A percentile compares a stretch with the other conserved stretches of the same genome.
phyloP scores from a whole-genome alignment of 2,329 filamentous ascomycete species.

The Delphinella strobiligena region DNA sequence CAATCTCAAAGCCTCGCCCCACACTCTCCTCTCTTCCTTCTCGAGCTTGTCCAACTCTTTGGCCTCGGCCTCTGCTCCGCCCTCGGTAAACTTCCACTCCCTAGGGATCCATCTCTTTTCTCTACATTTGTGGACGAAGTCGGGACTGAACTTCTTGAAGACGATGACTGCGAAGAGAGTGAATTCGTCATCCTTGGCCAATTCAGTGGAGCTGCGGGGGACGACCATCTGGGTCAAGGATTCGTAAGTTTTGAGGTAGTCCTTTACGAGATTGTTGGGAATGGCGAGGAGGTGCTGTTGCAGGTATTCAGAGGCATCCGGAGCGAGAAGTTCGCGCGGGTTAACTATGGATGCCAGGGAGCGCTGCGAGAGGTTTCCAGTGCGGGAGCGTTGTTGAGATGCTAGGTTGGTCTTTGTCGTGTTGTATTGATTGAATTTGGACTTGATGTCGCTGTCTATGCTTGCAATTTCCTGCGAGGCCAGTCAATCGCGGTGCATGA shows the following conservation, averaged over 20 bases:
- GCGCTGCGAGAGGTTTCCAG: slow-evolving; percentile 86
- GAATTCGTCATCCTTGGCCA: slow-evolving; percentile 83
- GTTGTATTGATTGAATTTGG: slow-evolving; percentile 91
- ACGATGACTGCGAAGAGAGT: slow-evolving; percentile 76
- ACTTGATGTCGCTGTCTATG: slow-evolving; percentile 91
- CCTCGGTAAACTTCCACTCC: slow-evolving; percentile 87
- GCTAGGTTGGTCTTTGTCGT: slow-evolving; percentile 75
- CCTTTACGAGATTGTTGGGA: slow-evolving; percentile 66
- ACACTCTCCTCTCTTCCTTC: slow-evolving; percentile 80
- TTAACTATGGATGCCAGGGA: slow-evolving; percentile 84
- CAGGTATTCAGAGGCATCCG: slow-evolving; percentile 80
- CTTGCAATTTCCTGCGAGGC: slow-evolving; percentile 62
- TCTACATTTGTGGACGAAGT: slow-evolving; percentile 84
- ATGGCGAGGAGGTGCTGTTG: slow-evolving; percentile 92
- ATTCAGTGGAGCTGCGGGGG: slow-evolving; percentile 67
- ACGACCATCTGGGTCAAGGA: slow-evolving; percentile 79
- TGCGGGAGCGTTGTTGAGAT: slow-evolving; percentile 74
- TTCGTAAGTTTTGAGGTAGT: slow-evolving; percentile 84
- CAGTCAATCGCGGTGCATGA: too few relatives aligned
- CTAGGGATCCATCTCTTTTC: slow-evolving; percentile 91
- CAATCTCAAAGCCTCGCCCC: slow-evolving; percentile 79
- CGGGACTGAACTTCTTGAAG: slow-evolving; percentile 80
- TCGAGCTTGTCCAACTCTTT: slow-evolving; percentile 72
- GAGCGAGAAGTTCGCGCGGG: slow-evolving; percentile 59
- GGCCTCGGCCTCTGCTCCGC: slow-evolving; percentile 78